Conservation (phyloP, 225 moss, liverwort and hornwort genomes). For the Marchantia polymorpha region DNA sequence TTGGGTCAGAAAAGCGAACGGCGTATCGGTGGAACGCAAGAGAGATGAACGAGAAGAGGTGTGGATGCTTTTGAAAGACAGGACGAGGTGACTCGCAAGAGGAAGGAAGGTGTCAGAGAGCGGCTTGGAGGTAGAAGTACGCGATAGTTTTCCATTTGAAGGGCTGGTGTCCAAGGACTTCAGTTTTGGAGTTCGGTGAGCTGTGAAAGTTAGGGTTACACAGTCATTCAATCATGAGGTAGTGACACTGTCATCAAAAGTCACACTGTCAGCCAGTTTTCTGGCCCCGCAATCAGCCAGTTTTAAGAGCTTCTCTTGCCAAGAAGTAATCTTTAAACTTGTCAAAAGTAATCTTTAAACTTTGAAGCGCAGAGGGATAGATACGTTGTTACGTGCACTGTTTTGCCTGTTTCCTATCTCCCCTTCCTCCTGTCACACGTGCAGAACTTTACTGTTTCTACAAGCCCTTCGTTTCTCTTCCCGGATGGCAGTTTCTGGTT, state of each 20-base stretch:
- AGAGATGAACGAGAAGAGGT: not conserved
- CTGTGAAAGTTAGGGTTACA: not conserved
- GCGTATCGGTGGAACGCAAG: not conserved
- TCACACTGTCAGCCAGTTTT: not conserved
- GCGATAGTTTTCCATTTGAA: not conserved
- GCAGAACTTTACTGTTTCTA: not conserved
- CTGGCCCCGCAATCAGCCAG: no score
- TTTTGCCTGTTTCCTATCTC: conserved; percentile 7
- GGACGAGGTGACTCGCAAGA: conserved; percentile 8
- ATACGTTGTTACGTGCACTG: not conserved
- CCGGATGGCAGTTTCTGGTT: not conserved
- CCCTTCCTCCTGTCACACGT: not conserved
- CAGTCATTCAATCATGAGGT: no score
- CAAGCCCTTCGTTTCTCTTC: not conserved
- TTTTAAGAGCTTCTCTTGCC: no score
- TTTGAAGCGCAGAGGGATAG: not conserved
- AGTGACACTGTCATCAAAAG: no score
- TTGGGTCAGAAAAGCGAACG: not conserved
- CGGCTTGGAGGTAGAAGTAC: not conserved
- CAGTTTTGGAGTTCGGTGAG: not conserved
- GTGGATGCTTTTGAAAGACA: not conserved
- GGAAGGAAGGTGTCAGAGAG: not conserved
- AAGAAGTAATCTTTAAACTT: conserved; percentile 1
- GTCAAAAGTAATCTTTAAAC: no score
- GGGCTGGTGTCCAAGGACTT: not conserved